Base-by-base conservation (phyloP, 768 basidiomycete species). In the Mycena capillaripes region DNA sequence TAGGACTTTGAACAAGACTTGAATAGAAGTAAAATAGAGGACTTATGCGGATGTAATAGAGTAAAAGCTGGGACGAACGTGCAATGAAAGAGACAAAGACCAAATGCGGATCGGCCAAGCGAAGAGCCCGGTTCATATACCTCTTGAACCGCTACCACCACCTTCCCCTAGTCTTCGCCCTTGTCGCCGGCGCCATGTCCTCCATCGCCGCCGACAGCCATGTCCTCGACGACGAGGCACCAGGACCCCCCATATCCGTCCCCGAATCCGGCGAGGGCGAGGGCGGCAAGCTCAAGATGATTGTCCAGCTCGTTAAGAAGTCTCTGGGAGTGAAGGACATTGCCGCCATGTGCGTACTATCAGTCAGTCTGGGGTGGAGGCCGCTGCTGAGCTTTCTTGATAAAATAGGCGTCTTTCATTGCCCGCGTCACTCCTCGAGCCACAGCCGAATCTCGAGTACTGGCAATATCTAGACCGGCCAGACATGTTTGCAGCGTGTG, bases 391-490 rank as follows among this genome's bases (percentile, higher is more conserved):
- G 52, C 27, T 53, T 27, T 34, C 52, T 67, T 55, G 56, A 29
- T 65, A n/a, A 55, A 17, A 32, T 67, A 98, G 97, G 90, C 95
- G 97, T 57, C 84, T 98, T 32, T 98, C 97, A 0, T 84, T 98
- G 46, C 97, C 97, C 3, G 97, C 97, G 17, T 97, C 96, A 53
- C 82, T 98, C 57, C 88, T 98, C 50, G 97, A 98, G 80, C 97
- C 97, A 4, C 88, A 97, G 75, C 97, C 97, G 6, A 98, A 98
- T 83, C 88, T 98, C 60, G 97, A 98, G 83, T 98, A 97, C 84
- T 98, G 95, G 95, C 92, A 95, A 75, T 97, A 96, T 76, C 86
- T 96, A 56, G 96, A 97, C 82, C 88, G 96, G 76, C 95, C 97
- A 9, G 97, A 98, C 82, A 84, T 96, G 53, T 96, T 98, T 78